A percentile compares a stretch with the other conserved stretches of the same genome.
These are phyloP conservation scores for Aspergillus nanangensis DNA, from an alignment of 495 filamentous ascomycete genomes.

Conservation along the genomic window DNA sequence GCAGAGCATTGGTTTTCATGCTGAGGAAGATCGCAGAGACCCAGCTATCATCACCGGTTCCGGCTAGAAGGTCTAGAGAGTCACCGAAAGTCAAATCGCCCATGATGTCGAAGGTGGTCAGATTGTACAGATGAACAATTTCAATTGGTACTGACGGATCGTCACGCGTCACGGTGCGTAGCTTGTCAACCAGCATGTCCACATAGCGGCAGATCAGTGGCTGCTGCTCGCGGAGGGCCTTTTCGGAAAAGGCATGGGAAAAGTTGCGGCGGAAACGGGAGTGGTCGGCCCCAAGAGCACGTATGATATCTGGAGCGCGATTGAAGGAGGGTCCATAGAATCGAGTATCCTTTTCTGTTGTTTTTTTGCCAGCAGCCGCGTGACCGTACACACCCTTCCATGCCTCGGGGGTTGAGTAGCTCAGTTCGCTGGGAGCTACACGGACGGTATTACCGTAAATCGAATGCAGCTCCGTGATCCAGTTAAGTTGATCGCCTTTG, in stretches of 20 bases:
- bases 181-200: constrained; percentile 10
- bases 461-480: constrained; percentile 15
- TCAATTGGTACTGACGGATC: constrained; percentile 18
- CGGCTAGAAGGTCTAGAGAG: constrained; percentile 43
- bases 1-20: constrained; percentile 9
- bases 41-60: constrained; percentile 41
- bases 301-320: constrained; percentile 17
- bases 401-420: constrained; percentile 44
- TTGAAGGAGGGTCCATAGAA: constrained; percentile 28
- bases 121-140: constrained; percentile 47
- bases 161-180: background rate
- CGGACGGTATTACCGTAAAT: constrained; percentile 46
- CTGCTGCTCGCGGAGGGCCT: constrained; percentile 40
- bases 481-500: constrained; percentile 5
- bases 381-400: constrained; percentile 55
- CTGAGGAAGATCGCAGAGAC: constrained; percentile 23
- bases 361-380: constrained; percentile 7
- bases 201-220: constrained; percentile 14
- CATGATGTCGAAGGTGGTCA: constrained; percentile 56
- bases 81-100: constrained; percentile 53
- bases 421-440: constrained; percentile 48
- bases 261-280: constrained; percentile 35
- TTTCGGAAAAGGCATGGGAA: constrained; percentile 47
- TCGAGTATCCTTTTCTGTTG: constrained; percentile 3
- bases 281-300: constrained; percentile 16